Evolutionary conservation across 1,284 basidiomycete genomes (phyloP).

Genomic region (Ganoderma sinense): DNA sequence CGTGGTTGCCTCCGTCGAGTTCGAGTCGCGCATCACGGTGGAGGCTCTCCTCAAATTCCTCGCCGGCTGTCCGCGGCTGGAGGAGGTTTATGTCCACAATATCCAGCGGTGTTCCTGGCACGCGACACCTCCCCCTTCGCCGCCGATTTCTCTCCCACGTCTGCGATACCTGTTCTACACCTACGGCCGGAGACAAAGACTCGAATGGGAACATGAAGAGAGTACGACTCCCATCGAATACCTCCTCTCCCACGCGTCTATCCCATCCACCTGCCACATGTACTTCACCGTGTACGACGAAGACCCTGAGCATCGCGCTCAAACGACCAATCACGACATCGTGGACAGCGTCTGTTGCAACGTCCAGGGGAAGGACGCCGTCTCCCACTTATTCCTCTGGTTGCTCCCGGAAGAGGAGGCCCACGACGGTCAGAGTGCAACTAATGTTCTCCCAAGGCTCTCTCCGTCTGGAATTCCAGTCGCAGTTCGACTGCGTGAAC

Average conservation of each 20-base stretch:
- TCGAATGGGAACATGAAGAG: too few relatives aligned
- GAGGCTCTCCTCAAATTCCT: constrained; percentile 6
- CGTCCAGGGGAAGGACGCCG: background rate
- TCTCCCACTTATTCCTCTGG: background rate
- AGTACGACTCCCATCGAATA: background rate
- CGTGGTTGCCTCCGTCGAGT: background rate
- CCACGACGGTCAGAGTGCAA: background rate
- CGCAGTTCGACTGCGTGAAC: too few relatives aligned
- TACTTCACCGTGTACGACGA: background rate
- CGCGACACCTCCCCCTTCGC: too few relatives aligned
- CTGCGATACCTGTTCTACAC: constrained; percentile 1
- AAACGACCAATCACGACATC: background rate
- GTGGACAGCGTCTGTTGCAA: background rate
- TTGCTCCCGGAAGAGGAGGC: too few relatives aligned
- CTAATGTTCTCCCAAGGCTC: background rate
- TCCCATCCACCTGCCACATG: constrained; percentile 7
- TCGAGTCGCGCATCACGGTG: background rate
- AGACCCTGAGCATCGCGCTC: background rate
- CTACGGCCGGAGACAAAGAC: too few relatives aligned
- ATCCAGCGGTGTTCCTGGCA: background rate
- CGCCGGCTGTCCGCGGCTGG: constrained; percentile 1
- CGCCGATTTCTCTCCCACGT: background rate
- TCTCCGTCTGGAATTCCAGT: too few relatives aligned
- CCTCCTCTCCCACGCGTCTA: background rate
- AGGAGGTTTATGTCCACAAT: constrained; percentile 4